A percentile compares a stretch with the other conserved stretches of the same genome.
phyloP scores from a whole-genome alignment of 1,284 basidiomycete genomes.

The Gymnopus androsaceus region DNA sequence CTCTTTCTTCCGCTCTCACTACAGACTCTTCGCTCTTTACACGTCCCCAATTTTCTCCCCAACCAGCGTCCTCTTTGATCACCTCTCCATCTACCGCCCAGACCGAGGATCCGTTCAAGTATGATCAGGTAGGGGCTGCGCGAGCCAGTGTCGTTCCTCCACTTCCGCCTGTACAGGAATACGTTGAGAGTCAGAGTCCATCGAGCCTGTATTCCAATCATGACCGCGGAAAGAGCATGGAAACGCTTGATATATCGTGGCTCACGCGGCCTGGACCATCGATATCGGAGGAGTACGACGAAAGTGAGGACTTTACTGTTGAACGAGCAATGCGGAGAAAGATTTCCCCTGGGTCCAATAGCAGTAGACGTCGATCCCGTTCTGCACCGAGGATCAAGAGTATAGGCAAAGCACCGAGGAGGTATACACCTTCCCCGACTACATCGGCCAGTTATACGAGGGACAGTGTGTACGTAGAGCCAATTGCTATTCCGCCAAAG shows the following conservation, averaged over 20 bases:
- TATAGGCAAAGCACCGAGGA: slow-evolving; percentile 41
- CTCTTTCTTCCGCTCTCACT: slow-evolving; percentile 13
- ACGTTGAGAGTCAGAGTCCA: neutral
- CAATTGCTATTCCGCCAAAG: slow-evolving; percentile 31
- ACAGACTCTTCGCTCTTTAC: slow-evolving; percentile 9
- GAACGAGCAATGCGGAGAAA: neutral
- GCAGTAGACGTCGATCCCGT: slow-evolving; percentile 12
- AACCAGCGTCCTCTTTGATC: neutral
- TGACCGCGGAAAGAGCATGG: slow-evolving; percentile 12
- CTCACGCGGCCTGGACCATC: neutral
- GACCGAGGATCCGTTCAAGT: slow-evolving; percentile 16
- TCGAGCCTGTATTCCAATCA: too few species aligned
- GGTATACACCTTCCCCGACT: slow-evolving; percentile 36
- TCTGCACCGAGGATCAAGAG: slow-evolving; percentile 38
- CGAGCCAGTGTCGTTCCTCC: neutral
- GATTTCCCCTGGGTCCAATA: neutral
- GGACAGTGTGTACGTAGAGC: slow-evolving; percentile 34
- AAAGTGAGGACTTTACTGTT: slow-evolving; percentile 2
- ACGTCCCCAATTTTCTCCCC: neutral
- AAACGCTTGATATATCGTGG: slow-evolving; percentile 16
- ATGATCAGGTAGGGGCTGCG: too few species aligned
- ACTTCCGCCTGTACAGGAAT: neutral
- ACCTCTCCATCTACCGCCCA: slow-evolving; percentile 9
- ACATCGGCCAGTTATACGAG: slow-evolving; percentile 24
- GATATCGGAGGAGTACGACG: neutral